These are phyloP conservation scores for Cyclotella sp. DNA, from an alignment of 108 stramenopile species.

Conservation along the genomic window DNA sequence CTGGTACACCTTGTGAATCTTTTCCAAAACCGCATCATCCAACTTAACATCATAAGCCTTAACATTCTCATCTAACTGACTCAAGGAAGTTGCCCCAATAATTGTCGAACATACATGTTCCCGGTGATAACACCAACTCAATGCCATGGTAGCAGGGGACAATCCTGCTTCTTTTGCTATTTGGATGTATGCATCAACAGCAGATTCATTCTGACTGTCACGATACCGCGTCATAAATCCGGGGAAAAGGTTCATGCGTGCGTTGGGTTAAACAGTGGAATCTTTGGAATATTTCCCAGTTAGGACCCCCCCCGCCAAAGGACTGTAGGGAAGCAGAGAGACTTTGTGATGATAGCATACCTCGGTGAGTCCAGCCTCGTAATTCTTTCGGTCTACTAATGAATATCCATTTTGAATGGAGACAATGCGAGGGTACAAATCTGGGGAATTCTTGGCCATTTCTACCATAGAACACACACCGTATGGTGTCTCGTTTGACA, in stretches of 20 bases:
- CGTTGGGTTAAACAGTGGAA: constrained; percentile 45
- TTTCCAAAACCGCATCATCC: constrained; percentile 57
- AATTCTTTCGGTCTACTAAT: constrained; percentile 86
- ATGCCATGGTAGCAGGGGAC: constrained; percentile 80
- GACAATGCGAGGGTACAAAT: constrained; percentile 80
- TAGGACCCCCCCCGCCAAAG: constrained; percentile 90
- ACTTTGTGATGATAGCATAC: constrained; percentile 88
- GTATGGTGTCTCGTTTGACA: constrained; percentile 94
- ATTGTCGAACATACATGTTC: constrained; percentile 88
- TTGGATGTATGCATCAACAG: constrained; percentile 72
- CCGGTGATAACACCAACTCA: constrained; percentile 88
- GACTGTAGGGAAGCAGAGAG: constrained; percentile 84
- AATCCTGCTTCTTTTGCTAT: constrained; percentile 71
- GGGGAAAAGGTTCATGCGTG: constrained; percentile 78
- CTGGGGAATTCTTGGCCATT: constrained; percentile 69
- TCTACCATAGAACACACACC: constrained; percentile 84
- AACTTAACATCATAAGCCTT: constrained; percentile 63
- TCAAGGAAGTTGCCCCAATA: constrained; percentile 89
- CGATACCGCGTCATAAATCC: constrained; percentile 90
- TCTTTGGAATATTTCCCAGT: constrained; percentile 76
- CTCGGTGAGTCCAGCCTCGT: constrained; percentile 89
- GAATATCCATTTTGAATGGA: constrained; percentile 91
- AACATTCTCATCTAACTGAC: constrained; percentile 84
- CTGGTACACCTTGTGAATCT: constrained; percentile 78
- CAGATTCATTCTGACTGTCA: constrained; percentile 64